Evolutionary conservation across 2,329 filamentous ascomycete genomes (phyloP), one percentile per base, ranked within the genome.

Genomic region (Diaporthe humulicola): DNA sequence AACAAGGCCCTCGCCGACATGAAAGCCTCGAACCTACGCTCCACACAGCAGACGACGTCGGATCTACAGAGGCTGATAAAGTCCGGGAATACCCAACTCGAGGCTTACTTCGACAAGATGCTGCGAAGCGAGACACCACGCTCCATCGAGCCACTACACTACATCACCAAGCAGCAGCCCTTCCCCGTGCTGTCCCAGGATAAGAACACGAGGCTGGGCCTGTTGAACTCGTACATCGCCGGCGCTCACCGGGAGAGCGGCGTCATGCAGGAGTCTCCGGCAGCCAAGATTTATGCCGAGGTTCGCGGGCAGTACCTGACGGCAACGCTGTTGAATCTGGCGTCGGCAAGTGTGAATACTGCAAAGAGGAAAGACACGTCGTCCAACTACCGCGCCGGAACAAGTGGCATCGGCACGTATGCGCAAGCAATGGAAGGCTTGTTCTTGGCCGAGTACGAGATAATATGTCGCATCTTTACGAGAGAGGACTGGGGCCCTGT

Each of bases 351-450:
- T 42, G 87, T 97, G 82, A 93, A 95, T 87, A 93, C 95, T 66
- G 89, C 94, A 30, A 96, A 95, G 83, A 94, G 95, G 83, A 95
- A 94, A 84, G 92, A 92, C 71, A 89, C 93, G 1, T 95, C 96
- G 81, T 94, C 94, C 3, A 90, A 97, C 14, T 99, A 99, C 83
- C 92, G 93, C 75, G 90, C 94, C 75, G 96, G 96, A 19, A 97
- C 94, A 30, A 98, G 97, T 83, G 96, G 95, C 6, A 97, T 99
- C 75, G 93, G 93, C 3, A 95, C 93, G 48, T 99, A 99, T 82
- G 94, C 95, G 0, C 92, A 93, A 80, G 94, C 93, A 0, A 91
- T 99, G 85, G 95, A 98, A 82, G 94, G 93, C 9, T 92, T 98
- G 76, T 96, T 98, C 78, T 84, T 94, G 36, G 92, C 96, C 15